phyloP scores from a whole-genome alignment of 257 asterid species.

The Solanum phureja region DNA sequence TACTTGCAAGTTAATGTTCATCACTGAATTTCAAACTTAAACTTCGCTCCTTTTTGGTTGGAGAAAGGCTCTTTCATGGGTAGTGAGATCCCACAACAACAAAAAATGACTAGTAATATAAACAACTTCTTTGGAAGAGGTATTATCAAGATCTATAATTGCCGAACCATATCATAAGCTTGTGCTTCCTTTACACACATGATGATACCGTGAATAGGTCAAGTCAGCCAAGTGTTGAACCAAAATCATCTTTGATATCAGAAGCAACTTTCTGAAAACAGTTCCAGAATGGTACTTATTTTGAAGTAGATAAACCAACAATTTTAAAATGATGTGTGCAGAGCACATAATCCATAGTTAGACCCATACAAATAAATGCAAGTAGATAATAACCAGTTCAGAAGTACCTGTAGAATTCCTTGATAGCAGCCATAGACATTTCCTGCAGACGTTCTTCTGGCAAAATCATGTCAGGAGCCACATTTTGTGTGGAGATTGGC shows the following conservation, averaged over 20 bases:
- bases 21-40: neutral
- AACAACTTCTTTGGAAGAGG: neutral
- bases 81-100: neutral
- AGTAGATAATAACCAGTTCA: neutral
- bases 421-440: constrained; percentile 63
- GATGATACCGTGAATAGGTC: neutral
- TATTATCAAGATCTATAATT: neutral
- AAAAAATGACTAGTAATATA: neutral
- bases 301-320: neutral
- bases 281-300: neutral
- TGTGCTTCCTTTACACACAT: neutral
- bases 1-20: neutral
- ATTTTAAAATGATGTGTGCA: neutral
- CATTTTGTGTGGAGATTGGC: constrained; percentile 17
- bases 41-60: neutral
- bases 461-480: constrained; percentile 38
- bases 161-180: neutral
- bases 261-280: neutral
- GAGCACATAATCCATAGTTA: neutral
- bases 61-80: neutral
- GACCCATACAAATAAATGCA: neutral
- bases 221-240: neutral
- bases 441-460: constrained; percentile 51
- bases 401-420: constrained; percentile 76
- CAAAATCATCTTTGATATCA: neutral